These are phyloP conservation scores for Inga oerstediana DNA, from an alignment of 306 rosid species.

Conservation along the genomic window DNA sequence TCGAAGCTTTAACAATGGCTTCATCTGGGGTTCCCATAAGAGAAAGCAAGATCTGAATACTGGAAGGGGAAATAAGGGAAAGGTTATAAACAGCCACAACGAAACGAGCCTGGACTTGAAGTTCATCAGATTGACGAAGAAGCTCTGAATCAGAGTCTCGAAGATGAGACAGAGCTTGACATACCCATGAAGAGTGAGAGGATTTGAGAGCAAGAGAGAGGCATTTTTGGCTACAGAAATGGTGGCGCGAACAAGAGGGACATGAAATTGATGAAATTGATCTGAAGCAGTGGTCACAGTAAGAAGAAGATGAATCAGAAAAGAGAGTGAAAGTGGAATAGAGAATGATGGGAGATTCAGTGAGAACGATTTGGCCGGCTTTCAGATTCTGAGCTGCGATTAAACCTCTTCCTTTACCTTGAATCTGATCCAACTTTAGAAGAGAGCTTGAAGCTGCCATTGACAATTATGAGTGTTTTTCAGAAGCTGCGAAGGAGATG, in stretches of 20 bases:
- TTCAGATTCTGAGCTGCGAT: constrained; percentile 50
- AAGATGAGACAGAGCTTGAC: constrained; percentile 42
- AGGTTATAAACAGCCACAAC: constrained; percentile 57
- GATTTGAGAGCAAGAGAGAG: constrained; percentile 37
- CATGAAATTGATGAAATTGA: constrained; percentile 26
- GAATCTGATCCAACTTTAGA: constrained; percentile 37
- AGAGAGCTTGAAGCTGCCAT: constrained; percentile 33
- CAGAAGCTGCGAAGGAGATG: neutral
- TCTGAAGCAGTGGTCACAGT: constrained; percentile 66
- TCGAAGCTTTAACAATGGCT: constrained; percentile 34
- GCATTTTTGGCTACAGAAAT: constrained; percentile 54
- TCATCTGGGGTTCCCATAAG: constrained; percentile 53
- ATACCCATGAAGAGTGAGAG: constrained; percentile 47
- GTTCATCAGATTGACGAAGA: constrained; percentile 47
- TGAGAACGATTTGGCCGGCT: constrained; percentile 64
- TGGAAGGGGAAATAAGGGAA: constrained; percentile 32
- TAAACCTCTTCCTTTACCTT: constrained; percentile 61
- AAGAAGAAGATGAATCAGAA: constrained; percentile 17
- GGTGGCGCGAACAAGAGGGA: constrained; percentile 40
- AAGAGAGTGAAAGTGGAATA: constrained; percentile 56
- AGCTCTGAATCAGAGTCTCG: constrained; percentile 25
- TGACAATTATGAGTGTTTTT: constrained; percentile 23
- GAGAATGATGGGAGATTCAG: constrained; percentile 61
- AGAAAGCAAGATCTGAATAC: constrained; percentile 46
- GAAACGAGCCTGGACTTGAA: constrained; percentile 65